Conservation (phyloP, 306 rosid species). For the Fragaria iinumae region DNA sequence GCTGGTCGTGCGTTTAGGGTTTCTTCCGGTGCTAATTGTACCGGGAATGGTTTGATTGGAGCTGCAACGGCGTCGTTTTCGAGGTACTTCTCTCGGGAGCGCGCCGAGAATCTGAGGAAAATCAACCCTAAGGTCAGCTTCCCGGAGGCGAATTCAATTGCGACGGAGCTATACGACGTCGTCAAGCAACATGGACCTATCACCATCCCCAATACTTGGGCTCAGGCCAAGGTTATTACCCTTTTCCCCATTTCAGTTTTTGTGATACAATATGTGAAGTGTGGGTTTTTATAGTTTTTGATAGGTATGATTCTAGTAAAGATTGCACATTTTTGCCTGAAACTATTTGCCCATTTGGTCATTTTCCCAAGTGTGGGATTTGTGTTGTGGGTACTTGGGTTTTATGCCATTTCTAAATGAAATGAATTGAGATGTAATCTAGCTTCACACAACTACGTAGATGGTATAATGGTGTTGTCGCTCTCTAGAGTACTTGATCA, state of each 20-base stretch:
- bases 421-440: background rate
- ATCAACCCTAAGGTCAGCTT: slow-evolving; percentile 45
- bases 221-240: slow-evolving; percentile 36
- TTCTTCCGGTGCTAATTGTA: background rate
- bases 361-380: background rate
- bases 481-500: background rate
- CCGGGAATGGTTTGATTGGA: background rate
- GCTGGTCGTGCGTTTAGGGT: background rate
- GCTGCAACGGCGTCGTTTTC: slow-evolving; percentile 19
- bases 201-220: slow-evolving; percentile 46
- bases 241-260: background rate
- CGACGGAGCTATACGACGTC: slow-evolving; percentile 44
- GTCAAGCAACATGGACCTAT: slow-evolving; percentile 44
- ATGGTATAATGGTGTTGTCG: background rate
- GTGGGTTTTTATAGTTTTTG: background rate
- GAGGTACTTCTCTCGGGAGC: slow-evolving; percentile 44
- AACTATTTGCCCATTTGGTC: background rate
- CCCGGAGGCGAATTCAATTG: slow-evolving; percentile 47
- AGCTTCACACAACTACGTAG: background rate
- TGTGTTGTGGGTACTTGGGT: no score
- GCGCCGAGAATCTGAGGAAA: slow-evolving; percentile 50
- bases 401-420: background rate
- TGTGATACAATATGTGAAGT: background rate
- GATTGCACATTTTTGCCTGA: background rate
- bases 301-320: background rate